Evolutionary conservation across 1,284 basidiomycete species (phyloP).

Genomic region (Sphagnurus paluster): DNA sequence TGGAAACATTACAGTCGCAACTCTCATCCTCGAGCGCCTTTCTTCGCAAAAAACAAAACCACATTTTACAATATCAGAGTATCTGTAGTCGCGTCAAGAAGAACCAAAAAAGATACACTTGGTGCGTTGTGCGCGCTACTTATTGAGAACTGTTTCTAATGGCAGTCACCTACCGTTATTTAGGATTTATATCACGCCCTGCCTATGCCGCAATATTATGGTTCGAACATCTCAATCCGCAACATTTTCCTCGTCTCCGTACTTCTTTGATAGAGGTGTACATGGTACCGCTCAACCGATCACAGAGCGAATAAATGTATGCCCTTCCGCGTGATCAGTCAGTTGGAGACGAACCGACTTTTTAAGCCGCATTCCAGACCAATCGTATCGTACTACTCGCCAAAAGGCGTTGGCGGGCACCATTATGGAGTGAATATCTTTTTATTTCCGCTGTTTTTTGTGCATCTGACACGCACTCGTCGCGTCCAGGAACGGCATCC

Average conservation of each 20-base stretch:
- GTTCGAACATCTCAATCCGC: constrained; percentile 49
- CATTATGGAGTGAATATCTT: constrained; percentile 86
- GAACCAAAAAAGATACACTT: background rate
- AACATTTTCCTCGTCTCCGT: constrained; percentile 69
- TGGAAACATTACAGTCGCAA: background rate
- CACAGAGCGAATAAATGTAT: constrained; percentile 70
- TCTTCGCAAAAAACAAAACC: background rate
- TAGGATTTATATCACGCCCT: background rate
- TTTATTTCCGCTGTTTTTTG: no score
- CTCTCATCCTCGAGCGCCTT: background rate
- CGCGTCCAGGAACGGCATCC: constrained; percentile 88
- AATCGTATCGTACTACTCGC: constrained; percentile 94
- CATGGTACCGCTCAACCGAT: constrained; percentile 72
- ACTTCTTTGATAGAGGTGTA: constrained; percentile 70
- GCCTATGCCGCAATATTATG: constrained; percentile 27
- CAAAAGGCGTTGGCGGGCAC: constrained; percentile 91
- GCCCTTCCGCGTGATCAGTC: constrained; percentile 23
- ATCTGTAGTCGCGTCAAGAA: background rate
- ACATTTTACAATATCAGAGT: background rate
- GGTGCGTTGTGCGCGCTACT: background rate
- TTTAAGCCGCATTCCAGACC: constrained; percentile 80
- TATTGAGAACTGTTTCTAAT: background rate
- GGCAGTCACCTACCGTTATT: background rate
- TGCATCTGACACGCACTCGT: no score
- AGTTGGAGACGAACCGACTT: constrained; percentile 12